A percentile compares a stretch with the other conserved stretches of the same genome.
phyloP scores from a whole-genome alignment of 345 rosid genomes.

The Salix caprea region DNA sequence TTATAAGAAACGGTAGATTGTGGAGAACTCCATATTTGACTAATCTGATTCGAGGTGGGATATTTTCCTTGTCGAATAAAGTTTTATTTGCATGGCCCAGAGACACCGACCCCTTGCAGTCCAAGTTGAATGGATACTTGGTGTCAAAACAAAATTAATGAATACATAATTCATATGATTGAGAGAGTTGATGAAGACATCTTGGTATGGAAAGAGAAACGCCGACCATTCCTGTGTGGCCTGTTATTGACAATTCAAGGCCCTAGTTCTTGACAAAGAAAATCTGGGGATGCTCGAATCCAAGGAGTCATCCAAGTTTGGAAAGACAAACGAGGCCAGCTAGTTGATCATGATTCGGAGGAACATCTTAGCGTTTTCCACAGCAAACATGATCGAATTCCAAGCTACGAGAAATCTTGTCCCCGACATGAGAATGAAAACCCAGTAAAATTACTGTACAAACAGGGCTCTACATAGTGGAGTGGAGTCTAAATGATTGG shows the following conservation, averaged over 20 bases:
- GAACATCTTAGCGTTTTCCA: neutral
- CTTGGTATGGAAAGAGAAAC: neutral
- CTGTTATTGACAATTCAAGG: neutral
- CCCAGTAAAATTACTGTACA: neutral
- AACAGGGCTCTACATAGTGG: neutral
- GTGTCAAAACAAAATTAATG: neutral
- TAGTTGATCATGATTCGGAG: neutral
- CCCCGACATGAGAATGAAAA: neutral
- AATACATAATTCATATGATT: neutral
- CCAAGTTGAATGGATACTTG: neutral
- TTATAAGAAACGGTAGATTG: neutral
- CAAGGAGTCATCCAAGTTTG: neutral
- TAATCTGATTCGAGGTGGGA: neutral
- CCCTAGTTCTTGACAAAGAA: neutral
- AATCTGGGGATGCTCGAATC: neutral
- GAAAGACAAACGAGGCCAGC: neutral
- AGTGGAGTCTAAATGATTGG: neutral
- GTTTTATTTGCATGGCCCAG: neutral
- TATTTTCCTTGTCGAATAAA: neutral
- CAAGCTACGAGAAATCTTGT: neutral
- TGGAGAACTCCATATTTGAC: neutral
- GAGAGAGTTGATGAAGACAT: constrained; percentile 4
- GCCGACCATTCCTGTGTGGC: neutral
- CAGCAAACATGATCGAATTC: neutral
- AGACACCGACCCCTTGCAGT: neutral